These are phyloP conservation scores for Trichomonascus vanleenenianus DNA, from an alignment of 805 yeast genomes.

Conservation along the genomic window DNA sequence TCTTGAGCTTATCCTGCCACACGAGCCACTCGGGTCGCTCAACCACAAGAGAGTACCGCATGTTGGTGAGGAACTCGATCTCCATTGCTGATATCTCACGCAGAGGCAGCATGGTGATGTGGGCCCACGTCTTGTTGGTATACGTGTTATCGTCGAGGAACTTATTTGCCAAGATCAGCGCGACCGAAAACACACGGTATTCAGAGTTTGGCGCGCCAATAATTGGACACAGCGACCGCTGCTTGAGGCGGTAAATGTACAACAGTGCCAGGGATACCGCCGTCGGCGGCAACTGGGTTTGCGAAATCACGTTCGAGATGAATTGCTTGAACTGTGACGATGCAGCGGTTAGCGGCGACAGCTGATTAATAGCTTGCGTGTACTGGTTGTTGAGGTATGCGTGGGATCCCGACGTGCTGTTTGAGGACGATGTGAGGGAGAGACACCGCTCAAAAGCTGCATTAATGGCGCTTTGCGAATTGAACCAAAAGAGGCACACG, in stretches of 20 bases:
- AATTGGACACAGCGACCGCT: slow-evolving; percentile 15
- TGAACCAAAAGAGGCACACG: slow-evolving; percentile 28
- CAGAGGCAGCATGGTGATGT: slow-evolving; percentile 68
- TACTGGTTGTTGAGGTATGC: neutral
- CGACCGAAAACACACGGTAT: slow-evolving; percentile 41
- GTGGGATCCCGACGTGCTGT: no score
- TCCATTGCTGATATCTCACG: slow-evolving; percentile 55
- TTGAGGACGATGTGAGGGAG: neutral
- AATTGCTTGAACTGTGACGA: slow-evolving; percentile 21
- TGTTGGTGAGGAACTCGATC: slow-evolving; percentile 52
- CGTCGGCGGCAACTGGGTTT: slow-evolving; percentile 26
- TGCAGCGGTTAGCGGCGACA: slow-evolving; percentile 5
- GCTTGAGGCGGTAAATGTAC: slow-evolving; percentile 26
- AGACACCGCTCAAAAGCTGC: no score
- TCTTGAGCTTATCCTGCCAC: slow-evolving; percentile 18
- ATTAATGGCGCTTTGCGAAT: slow-evolving; percentile 1
- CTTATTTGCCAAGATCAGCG: slow-evolving; percentile 79
- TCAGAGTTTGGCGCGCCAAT: slow-evolving; percentile 28
- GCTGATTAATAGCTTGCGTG: neutral
- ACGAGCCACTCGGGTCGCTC: slow-evolving; percentile 24
- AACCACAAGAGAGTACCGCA: slow-evolving; percentile 49
- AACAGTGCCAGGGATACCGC: slow-evolving; percentile 27
- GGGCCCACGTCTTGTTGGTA: slow-evolving; percentile 86
- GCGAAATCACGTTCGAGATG: slow-evolving; percentile 21
- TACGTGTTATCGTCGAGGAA: slow-evolving; percentile 91